These are phyloP conservation scores for Ogataea glucozyma DNA, from an alignment of 805 yeast species.

Conservation along the genomic window DNA sequence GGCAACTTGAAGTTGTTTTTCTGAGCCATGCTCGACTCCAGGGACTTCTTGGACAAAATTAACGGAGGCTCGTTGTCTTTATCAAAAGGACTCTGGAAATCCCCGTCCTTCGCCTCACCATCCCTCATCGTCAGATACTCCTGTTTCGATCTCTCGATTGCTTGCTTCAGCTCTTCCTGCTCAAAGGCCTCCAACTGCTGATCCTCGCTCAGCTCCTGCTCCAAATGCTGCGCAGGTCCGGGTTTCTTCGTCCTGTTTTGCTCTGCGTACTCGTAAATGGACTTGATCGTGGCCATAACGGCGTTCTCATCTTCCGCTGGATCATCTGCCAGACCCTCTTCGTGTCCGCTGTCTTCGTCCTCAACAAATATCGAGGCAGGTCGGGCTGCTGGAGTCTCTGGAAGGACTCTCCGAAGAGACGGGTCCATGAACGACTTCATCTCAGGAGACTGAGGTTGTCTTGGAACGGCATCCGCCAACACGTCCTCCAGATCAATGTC, in stretches of 20 bases:
- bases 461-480: slow-evolving; percentile 15
- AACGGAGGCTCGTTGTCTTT: slow-evolving; percentile 22
- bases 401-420: background rate
- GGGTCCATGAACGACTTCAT: slow-evolving; percentile 24
- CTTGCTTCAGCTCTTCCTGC: slow-evolving; percentile 39
- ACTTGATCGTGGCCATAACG: slow-evolving; percentile 32
- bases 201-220: slow-evolving; percentile 11
- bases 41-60: slow-evolving; percentile 23
- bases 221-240: no score
- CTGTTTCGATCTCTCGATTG: slow-evolving; percentile 48
- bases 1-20: slow-evolving; percentile 16
- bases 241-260: slow-evolving; percentile 23
- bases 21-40: slow-evolving; percentile 16
- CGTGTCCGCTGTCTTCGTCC: slow-evolving; percentile 6
- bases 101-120: slow-evolving; percentile 16
- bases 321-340: background rate
- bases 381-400: slow-evolving; percentile 9
- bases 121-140: slow-evolving; percentile 39
- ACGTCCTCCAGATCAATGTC: slow-evolving; percentile 77
- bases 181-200: slow-evolving; percentile 23
- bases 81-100: slow-evolving; percentile 4
- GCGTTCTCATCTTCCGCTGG: slow-evolving; percentile 19
- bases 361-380: slow-evolving; percentile 23
- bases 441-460: background rate
- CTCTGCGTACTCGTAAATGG: slow-evolving; percentile 35